Conservation (phyloP, 2,329 filamentous ascomycete genomes). For the Diplocarpon mali region DNA sequence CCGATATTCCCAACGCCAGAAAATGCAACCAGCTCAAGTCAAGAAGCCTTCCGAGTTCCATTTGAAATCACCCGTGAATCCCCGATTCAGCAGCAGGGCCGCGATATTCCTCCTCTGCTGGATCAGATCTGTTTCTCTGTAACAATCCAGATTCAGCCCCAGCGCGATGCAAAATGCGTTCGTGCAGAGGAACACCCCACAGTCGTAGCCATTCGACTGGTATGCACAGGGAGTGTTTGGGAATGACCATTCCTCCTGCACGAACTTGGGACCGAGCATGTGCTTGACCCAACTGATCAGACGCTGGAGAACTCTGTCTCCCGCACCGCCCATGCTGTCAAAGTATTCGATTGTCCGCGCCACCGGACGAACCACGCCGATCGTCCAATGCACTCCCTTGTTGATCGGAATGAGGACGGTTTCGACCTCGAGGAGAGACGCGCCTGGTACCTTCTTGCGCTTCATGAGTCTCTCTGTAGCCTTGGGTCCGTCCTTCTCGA, state of each 20-base stretch:
- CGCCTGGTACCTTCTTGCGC: conserved; percentile 44
- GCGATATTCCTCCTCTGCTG: conserved; percentile 52
- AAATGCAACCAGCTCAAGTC: conserved; percentile 3
- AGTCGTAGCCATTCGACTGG: conserved; percentile 62
- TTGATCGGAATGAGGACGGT: conserved; percentile 62
- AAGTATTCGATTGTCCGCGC: conserved; percentile 54
- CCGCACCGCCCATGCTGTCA: conserved; percentile 48
- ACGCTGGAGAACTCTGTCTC: conserved; percentile 31
- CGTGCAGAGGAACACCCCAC: conserved; percentile 65
- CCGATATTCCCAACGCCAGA: conserved; percentile 8
- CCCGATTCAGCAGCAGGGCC: conserved; percentile 54
- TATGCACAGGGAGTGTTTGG: conserved; percentile 38
- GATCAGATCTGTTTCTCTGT: conserved; percentile 43
- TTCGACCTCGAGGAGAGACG: conserved; percentile 53
- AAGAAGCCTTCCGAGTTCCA: conserved; percentile 18
- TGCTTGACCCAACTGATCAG: conserved; percentile 39
- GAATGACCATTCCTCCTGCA: conserved; percentile 47
- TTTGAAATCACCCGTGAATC: conserved; percentile 48
- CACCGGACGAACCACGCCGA: conserved; percentile 54
- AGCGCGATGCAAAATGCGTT: conserved; percentile 52
- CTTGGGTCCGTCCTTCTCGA: conserved; percentile 37
- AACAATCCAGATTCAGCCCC: conserved; percentile 32
- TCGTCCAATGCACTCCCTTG: conserved; percentile 55
- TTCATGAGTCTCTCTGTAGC: conserved; percentile 45
- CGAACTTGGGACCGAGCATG: conserved; percentile 45